Evolutionary conservation across 2,329 filamentous ascomycete genomes (phyloP), one percentile per base, ranked within the genome.

Genomic region (Fusarium gaditjirri): DNA sequence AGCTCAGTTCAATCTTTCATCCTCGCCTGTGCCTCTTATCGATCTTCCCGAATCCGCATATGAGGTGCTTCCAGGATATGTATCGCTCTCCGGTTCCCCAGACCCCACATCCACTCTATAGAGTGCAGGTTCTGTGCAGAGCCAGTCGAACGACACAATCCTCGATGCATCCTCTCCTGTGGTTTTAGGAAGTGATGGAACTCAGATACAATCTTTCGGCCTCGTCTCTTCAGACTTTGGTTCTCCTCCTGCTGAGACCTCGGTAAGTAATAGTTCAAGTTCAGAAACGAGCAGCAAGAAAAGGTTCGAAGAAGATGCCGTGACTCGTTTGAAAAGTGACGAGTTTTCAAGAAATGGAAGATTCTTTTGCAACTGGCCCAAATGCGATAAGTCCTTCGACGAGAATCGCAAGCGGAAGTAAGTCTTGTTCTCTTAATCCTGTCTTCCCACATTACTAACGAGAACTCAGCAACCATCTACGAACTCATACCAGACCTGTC

Each of bases 391-490:
- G 21, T 41, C 17, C 29, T 76, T 65, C 35, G 1, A 10, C 23
- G 58, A 43, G 5, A 57, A 71, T 29, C 61, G 61, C 66, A 23
- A 35, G 16, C 55, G 74, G 39, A 76, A 60, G 74, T 76, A 19
- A 52, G 73, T 16, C 33, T 13, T 21, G 16, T 27, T 14, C n/a
- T 8, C 6, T 14, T 8, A 2, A 27, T 11, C 31, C n/a, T 25
- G 13, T 14, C 19, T 35, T 5, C 4, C 8, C 19, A 4, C 19
- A 14, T 35, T 2, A 12, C 46, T 75, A 43, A 75, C 41, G 10
- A 2, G 33, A 38, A 17, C 11, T 10, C 12, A 76, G 74, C 5
- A 76, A 72, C n/a, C 74, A 76, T 57, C 65, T 76, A 56, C 64
- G 74, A 23, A 64, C 42, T 21, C 74, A 76, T 41, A 39, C 25